phyloP scores from a whole-genome alignment of 1,284 basidiomycete species.

The Butyriboletus regius region DNA sequence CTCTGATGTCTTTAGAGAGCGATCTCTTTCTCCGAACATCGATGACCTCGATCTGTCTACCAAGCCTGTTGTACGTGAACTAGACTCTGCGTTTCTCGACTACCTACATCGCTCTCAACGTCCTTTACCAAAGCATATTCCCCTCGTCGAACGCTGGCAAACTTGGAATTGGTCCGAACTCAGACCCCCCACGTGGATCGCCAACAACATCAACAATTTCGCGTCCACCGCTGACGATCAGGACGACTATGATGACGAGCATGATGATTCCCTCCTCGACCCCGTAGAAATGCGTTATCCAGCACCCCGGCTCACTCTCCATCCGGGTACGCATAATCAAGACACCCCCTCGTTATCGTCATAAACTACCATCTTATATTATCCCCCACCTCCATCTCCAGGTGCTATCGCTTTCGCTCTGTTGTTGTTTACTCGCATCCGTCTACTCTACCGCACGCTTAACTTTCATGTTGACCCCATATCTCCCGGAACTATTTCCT shows the following conservation, averaged over 20 bases:
- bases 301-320: conserved; percentile 12
- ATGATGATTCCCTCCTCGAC: conserved; percentile 14
- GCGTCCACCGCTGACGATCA: conserved; percentile 12
- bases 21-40: conserved; percentile 22
- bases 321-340: conserved; percentile 8
- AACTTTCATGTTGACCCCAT: conserved; percentile 11
- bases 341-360: conserved; percentile 12
- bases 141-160: conserved; percentile 28
- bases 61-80: conserved; percentile 22
- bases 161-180: conserved; percentile 32
- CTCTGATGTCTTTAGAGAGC: conserved; percentile 16
- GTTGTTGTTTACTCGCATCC: conserved; percentile 16
- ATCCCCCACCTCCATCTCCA: conserved; percentile 4
- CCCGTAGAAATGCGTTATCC: conserved; percentile 10
- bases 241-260: conserved; percentile 20
- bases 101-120: conserved; percentile 20
- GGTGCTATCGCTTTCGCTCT: conserved; percentile 15
- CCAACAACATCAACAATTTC: neutral
- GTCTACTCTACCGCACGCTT: conserved; percentile 24
- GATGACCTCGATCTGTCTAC: conserved; percentile 15
- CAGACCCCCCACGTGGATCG: conserved; percentile 24
- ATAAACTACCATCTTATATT: conserved; percentile 14
- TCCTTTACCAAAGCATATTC: conserved; percentile 20
- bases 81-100: conserved; percentile 16
- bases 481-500: conserved; percentile 13